phyloP scores from a whole-genome alignment of 2,329 filamentous ascomycete species.

The Colletotrichum sp. region DNA sequence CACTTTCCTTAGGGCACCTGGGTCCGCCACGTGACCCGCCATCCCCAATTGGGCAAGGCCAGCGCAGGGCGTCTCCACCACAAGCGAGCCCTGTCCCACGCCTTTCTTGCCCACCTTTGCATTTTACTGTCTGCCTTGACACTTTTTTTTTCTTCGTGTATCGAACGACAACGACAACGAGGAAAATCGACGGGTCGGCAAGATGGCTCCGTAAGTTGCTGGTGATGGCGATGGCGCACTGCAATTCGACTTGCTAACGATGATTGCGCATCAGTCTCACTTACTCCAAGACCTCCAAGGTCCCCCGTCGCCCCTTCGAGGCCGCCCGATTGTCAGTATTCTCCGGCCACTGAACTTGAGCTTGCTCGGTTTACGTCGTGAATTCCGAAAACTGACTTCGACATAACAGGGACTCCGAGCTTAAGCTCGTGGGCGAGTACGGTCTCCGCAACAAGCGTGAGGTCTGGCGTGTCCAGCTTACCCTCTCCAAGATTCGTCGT shows the following conservation, averaged over 20 bases:
- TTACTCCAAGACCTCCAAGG: constrained; percentile 99
- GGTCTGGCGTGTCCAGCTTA: constrained; percentile 99
- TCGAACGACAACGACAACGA: constrained; percentile 15
- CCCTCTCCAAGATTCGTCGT: constrained; percentile 99
- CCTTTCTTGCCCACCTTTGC: not conserved
- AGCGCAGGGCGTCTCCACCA: not conserved
- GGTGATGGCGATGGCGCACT: not conserved
- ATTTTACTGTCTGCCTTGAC: not conserved
- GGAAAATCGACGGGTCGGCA: constrained; percentile 32
- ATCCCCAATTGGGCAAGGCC: not conserved
- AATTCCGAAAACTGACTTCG: constrained; percentile 69
- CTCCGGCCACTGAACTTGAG: constrained; percentile 97
- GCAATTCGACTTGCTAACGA: constrained; percentile 20
- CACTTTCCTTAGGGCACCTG: not conserved
- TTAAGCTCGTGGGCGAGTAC: constrained; percentile 99
- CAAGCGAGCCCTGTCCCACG: not conserved
- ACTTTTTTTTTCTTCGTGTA: constrained; percentile 3
- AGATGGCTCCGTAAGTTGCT: constrained; percentile 49
- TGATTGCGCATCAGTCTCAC: constrained; percentile 52
- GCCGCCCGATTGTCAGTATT: constrained; percentile 99
- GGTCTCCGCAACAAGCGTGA: constrained; percentile 99
- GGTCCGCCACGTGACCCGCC: not conserved
- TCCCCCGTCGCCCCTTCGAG: constrained; percentile 98
- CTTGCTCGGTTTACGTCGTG: constrained; percentile 97
- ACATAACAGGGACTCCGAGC: constrained; percentile 87